Evolutionary conservation across 768 basidiomycete genomes (phyloP), one percentile per base, ranked within the genome.

Genomic region (Gyrodon lividus): DNA sequence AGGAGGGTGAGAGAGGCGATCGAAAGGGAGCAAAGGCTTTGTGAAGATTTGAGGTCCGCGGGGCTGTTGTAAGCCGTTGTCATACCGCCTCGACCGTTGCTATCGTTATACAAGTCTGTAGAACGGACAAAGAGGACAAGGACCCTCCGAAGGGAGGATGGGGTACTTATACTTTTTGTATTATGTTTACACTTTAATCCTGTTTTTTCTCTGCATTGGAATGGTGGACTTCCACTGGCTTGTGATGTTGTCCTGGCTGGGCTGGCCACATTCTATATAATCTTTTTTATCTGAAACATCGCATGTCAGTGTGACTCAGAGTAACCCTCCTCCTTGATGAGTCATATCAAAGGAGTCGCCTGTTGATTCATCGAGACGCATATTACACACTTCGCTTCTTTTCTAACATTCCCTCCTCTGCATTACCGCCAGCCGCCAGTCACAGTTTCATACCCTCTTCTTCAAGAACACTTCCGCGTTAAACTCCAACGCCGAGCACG

Each of bases 401-500:
- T 16, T 23, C 31, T 35, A 9, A 35, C 46, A 16, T 22, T 33
- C 20, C 46, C 47, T 57, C 45, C 50, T 48, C 38, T 34, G 10
- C n/a, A 37, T 38, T 16, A 28, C 28, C 30, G 12, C 31, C 10
- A 30, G 10, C 17, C 22, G n/a, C n/a, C 13, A 44, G n/a, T 4
- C 30, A 19, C 44, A 42, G 22, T 9, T 48, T 58, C 47, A 60
- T 42, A 43, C 59, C 79, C 44, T 41, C 43, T 55, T 76, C 70
- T 86, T 89, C 74, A 89, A 85, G 79, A 99, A 92, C n/a, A 90
- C 90, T 70, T 98, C 95, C 40, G 98, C 77, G 26, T 86, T 87
- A 69, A 99, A 93, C 77, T 99, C 96, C 50, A 99, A 73, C 6
- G 87, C 87, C 30, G 95, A 98, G 72, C 95, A 98, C 17, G 96